Conservation (phyloP, 169 alveolate species). For the Babesia bovis region DNA sequence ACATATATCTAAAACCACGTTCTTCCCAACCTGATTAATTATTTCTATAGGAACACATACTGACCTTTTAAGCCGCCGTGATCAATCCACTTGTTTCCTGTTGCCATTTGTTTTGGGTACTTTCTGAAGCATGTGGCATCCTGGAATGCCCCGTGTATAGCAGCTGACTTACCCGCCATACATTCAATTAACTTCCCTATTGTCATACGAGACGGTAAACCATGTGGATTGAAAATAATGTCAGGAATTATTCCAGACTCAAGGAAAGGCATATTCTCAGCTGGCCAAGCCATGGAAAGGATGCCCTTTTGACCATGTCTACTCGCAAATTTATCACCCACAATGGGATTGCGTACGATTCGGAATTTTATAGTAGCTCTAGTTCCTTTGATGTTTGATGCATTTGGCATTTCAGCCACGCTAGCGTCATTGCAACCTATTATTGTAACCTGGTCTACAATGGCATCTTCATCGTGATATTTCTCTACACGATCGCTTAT, state of each 20-base stretch:
- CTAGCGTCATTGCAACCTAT: conserved; percentile 48
- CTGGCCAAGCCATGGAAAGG: conserved; percentile 95
- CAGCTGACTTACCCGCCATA: conserved; percentile 98
- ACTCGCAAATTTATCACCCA: conserved; percentile 99
- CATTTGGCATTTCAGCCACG: conserved; percentile 39
- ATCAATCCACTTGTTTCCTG: conserved; percentile 77
- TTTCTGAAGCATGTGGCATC: conserved; percentile 89
- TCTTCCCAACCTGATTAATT: conserved; percentile 42
- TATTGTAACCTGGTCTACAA: conserved; percentile 58
- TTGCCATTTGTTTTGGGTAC: conserved; percentile 71
- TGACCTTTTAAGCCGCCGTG: conserved; percentile 79
- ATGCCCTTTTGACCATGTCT: conserved; percentile 99
- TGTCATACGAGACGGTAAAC: conserved; percentile 99
- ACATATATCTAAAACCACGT: conserved; percentile 39
- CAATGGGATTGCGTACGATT: conserved; percentile 89
- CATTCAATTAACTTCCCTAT: conserved; percentile 94
- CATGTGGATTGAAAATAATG: conserved; percentile 99
- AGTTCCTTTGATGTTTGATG: conserved; percentile 39
- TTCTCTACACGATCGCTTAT: conserved; percentile 55
- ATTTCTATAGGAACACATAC: neutral
- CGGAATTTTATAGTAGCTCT: conserved; percentile 70
- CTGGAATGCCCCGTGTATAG: conserved; percentile 92
- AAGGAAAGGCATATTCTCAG: conserved; percentile 97
- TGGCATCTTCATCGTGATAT: conserved; percentile 61
- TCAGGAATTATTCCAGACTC: conserved; percentile 99